These are phyloP conservation scores for Coemansia sp. DNA, from an alignment of 192 early-diverging fungal genomes.

Conservation along the genomic window DNA sequence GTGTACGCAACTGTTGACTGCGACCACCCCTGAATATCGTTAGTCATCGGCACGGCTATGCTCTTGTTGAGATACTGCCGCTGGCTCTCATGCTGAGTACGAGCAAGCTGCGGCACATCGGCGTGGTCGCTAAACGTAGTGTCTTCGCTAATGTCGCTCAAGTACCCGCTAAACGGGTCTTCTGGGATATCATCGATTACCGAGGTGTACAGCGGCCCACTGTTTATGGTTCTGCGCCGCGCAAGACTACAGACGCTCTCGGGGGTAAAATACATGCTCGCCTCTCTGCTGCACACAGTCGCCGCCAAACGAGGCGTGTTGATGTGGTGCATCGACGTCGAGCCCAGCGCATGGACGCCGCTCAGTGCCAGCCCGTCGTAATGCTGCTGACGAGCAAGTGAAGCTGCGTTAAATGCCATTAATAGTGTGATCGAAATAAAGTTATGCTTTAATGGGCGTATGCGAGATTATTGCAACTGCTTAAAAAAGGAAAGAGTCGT, in stretches of 20 bases:
- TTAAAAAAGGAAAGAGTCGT: not conserved
- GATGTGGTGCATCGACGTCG: not conserved
- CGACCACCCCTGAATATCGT: not conserved
- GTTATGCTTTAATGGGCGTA: not conserved
- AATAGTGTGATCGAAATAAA: not conserved
- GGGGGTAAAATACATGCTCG: not conserved
- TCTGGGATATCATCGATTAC: not conserved
- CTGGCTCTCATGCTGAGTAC: not conserved
- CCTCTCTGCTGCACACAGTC: not conserved
- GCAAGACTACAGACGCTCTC: slow-evolving; percentile 4
- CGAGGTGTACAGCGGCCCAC: not conserved
- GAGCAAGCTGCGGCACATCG: not conserved
- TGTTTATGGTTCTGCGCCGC: slow-evolving; percentile 3
- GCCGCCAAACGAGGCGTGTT: not conserved
- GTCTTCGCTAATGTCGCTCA: slow-evolving; percentile 41
- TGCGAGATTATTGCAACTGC: not conserved
- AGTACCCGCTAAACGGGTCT: slow-evolving; percentile 14
- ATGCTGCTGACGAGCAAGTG: not conserved
- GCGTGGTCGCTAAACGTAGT: not conserved
- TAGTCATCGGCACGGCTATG: slow-evolving; percentile 10
- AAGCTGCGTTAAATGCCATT: slow-evolving; percentile 2
- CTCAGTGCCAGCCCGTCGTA: slow-evolving; percentile 3
- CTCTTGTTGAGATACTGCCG: slow-evolving; percentile 32
- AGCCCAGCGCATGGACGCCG: not conserved
- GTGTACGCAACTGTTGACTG: not conserved